These are phyloP conservation scores for Xerophyta viscosa DNA, from an alignment of 106 monocot genomes.

Conservation along the genomic window DNA sequence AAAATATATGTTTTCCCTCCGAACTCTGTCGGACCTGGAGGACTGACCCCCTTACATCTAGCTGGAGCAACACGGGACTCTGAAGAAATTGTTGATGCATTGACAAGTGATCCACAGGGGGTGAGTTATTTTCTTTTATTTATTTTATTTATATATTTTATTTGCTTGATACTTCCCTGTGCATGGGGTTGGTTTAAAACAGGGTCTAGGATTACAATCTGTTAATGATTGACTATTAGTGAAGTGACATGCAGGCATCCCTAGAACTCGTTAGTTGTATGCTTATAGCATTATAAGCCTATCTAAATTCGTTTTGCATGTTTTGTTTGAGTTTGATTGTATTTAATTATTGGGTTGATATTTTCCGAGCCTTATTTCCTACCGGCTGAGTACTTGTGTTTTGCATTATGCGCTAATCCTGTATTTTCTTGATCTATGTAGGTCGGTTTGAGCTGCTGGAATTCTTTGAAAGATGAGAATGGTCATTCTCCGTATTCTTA, in stretches of 20 bases:
- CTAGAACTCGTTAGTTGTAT: too few species aligned
- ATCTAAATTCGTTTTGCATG: too few species aligned
- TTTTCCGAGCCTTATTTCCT: too few species aligned
- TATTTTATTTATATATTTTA: not conserved
- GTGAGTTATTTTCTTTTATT: constrained; percentile 23
- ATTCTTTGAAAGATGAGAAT: constrained; percentile 20
- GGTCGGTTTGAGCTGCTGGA: constrained; percentile 41
- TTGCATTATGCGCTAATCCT: not conserved
- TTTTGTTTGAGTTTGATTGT: too few species aligned
- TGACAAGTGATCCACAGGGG: constrained; percentile 93
- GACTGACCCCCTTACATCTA: constrained; percentile 83
- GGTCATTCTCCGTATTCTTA: constrained; percentile 23
- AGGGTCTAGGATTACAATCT: too few species aligned
- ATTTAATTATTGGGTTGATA: too few species aligned
- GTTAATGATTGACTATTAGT: too few species aligned
- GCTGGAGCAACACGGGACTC: constrained; percentile 70
- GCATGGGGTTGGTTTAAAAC: too few species aligned
- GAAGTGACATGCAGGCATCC: too few species aligned
- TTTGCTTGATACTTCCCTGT: not conserved
- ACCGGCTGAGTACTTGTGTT: not conserved
- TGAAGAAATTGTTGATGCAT: constrained; percentile 76
- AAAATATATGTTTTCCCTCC: constrained; percentile 62
- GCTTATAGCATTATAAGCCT: too few species aligned
- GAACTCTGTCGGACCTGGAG: constrained; percentile 59
- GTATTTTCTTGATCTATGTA: constrained; percentile 2